Percentiles rank a stretch among this genome's conserved stretches.
Conservation (phyloP, 129 eudicot species). For the sunflower (Helianthus annuus) region HanXRQr2.0-SUNRISE NC_035433.2:141234433-141234932, state of each 20-base stretch:
- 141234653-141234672: constrained; percentile 62
- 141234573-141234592: neutral
- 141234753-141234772: constrained; percentile 74
- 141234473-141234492: neutral
- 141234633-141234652: constrained; percentile 62
- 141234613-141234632: constrained; percentile 75
- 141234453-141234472: neutral
- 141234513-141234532: neutral
- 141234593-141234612: constrained; percentile 61
- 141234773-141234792: constrained; percentile 65
- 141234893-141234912: constrained; percentile 14
- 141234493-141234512: too few relatives aligned
- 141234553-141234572: neutral
- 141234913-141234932: neutral
- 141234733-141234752: constrained; percentile 69
- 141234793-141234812: constrained; percentile 74
- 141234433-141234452: too few relatives aligned
- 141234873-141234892: constrained; percentile 53
- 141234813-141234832: constrained; percentile 50
- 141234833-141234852: constrained; percentile 40
- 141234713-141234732: constrained; percentile 74
- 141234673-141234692: constrained; percentile 59
- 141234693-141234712: constrained; percentile 71
- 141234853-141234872: constrained; percentile 57
- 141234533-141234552: neutral